Base-by-base conservation (phyloP, 2,329 filamentous ascomycete genomes). In the Fusarium globosum region DNA sequence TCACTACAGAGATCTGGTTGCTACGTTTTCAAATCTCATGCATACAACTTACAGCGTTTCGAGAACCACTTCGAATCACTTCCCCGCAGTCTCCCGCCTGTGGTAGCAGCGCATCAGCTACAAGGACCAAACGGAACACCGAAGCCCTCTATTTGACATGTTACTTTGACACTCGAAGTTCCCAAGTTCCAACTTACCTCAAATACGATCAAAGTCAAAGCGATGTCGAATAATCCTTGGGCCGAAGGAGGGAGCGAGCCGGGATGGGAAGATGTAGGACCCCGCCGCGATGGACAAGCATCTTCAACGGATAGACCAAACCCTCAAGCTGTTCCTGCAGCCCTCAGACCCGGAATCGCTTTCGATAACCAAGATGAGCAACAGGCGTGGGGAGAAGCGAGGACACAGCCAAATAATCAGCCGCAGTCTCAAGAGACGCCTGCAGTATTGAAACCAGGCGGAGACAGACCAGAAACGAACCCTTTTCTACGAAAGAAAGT, bases 401-500 rank as follows among this genome's bases (percentile, higher is more conserved):
- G 71, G 55, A 64, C 59, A 45, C 76, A 74, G 20, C 66, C 70
- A 10, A 42, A n/a, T 10, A 67, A 65, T 10, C 61, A 43, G 23
- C 51, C 28, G 55, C 63, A 46, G 3, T 38, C 63, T 2, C 61
- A 72, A 58, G 76, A 79, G 33, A 74, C 81, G 6, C 82, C 84
- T 6, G 73, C 79, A 26, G 68, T 76, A 6, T 74, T 84, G 58
- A 79, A 76, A 39, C 82, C 84, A 30, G 82, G 80, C 58, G 76
- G 68, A 18, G 75, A 76, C 14, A 80, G 81, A 42, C 74, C 78
- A 33, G 83, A 86, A 64, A 88, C 87, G 26, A 90, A 90, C 60
- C 88, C 88, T 0, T 90, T 90, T 77, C 74, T 83, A 28, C 87
- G 86, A 68, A 85, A 86, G 63, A 87, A 87, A 71, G 81, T 81